Conservation (phyloP, 371 early-diverging fungal genomes). For the Mortierella sp. region DNA sequence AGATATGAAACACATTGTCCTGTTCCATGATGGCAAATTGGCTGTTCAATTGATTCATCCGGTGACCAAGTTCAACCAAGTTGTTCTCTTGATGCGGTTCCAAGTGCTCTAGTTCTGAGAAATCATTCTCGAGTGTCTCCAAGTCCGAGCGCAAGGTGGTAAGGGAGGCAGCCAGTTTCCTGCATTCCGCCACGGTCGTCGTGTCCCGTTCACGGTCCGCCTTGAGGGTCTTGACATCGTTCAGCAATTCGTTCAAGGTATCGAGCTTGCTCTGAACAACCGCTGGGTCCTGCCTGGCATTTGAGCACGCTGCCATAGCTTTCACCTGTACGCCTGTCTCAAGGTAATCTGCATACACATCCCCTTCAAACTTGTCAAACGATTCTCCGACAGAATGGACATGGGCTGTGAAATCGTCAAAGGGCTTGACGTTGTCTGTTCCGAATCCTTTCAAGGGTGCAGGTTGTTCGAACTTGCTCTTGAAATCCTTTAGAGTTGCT, state of each 20-base stretch:
- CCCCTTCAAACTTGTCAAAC: constrained; percentile 22
- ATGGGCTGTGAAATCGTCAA: constrained; percentile 24
- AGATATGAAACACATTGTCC: constrained; percentile 16
- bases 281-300: constrained; percentile 38
- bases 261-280: constrained; percentile 39
- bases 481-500: constrained; percentile 19
- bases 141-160: constrained; percentile 18
- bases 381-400: constrained; percentile 11
- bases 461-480: constrained; percentile 15
- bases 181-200: constrained; percentile 27
- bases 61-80: constrained; percentile 19
- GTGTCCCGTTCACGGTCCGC: constrained; percentile 46
- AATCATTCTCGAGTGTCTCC: constrained; percentile 13
- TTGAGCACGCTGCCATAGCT: constrained; percentile 31
- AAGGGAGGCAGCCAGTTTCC: constrained; percentile 12
- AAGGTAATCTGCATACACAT: constrained; percentile 7
- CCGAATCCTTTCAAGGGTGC: constrained; percentile 44
- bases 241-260: constrained; percentile 10
- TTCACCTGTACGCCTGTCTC: constrained; percentile 21
- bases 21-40: constrained; percentile 32
- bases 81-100: constrained; percentile 28
- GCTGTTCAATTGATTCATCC: constrained; percentile 18
- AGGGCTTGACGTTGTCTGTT: constrained; percentile 16
- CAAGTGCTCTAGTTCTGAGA: constrained; percentile 21
- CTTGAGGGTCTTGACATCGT: constrained; percentile 20